Evolutionary conservation across 1,284 basidiomycete genomes (phyloP), one percentile per base, ranked within the genome.

Genomic region (Sporisorium reilianum): DNA sequence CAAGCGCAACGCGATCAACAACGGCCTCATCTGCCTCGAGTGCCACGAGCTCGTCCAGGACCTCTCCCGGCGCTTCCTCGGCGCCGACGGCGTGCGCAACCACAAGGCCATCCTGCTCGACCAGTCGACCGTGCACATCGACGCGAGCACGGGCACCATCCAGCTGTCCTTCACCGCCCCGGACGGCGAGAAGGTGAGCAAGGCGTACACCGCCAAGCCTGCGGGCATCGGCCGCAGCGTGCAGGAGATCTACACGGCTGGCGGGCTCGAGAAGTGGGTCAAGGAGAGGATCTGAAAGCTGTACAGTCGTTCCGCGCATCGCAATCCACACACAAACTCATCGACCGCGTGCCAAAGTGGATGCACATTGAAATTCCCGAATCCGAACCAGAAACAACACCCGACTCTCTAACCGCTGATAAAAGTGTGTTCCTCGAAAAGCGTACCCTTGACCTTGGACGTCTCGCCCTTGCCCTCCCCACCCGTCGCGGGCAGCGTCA

Each of bases 1-100:
- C 89, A 98, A 99, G 87, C 91, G 96, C 34, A 99, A 99, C 85
- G 92, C 94, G 16, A 99, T 99, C 87, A 99, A 99, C 87, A 99
- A 99, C 85, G 96, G 95, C 5, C 89, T 99, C 10, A 93, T 99
- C 64, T 97, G 96, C 82, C 85, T 98, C 54, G 96, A 98, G 86
- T 93, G 90, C 62, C 94, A 95, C 0, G 91, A 92, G 78, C 89
- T 99, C 51, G 91, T 99, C 23, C 87, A 88, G 28, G 94, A 97
- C 77, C 87, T 99, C 63, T 97, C 96, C 1, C 84, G 86, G 25
- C 85, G 87, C 56, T 94, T 91, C 83, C 52, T 72, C 32, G 91
- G 90, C 0, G 90, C 89, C 82, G 90, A 90, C 59, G 92, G 91
- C 0, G 87, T 87, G 81, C 88, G 95, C 1, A 77, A 77, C 42